Base-by-base conservation (phyloP, 129 eudicot species). In the Pulicaria dysenterica region DNA sequence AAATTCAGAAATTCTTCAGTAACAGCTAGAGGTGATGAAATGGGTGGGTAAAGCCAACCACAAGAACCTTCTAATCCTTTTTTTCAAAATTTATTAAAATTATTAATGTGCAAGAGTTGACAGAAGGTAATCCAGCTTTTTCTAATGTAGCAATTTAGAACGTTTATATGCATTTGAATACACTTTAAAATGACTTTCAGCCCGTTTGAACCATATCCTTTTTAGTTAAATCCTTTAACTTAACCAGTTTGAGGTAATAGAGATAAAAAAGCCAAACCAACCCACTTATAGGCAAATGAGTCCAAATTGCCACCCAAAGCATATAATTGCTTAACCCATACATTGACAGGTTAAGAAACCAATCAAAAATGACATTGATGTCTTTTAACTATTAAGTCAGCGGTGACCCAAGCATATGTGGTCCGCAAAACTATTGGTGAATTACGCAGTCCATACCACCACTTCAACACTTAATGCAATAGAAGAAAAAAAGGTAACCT, bases 401-500 rank as follows among this genome's bases (percentile, higher is more conserved):
- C 19, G 3, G 8, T 49, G 60, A 31, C 60, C 6, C 63, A 17
- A 76, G 61, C 70, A 64, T 3, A 44, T 14, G 2, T 7, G 17
- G 41, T 48, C 40, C 43, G 0, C 6, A 54, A 38, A 67, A 24
- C 48, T 36, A 78, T 36, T 15, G 6, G 69, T 40, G 12, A 73
- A 62, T 4, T 11, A 14, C 42, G 53, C 63, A 63, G 34, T 40
- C 58, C 58, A 43, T 44, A 54, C 70, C 51, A 11, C 49, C 44
- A 61, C 24, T 7, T 55, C 24, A 61, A 66, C 14, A 41, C 53
- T 72, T 55, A 58, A 41, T 14, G 60, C 68, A 8, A 73, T 14
- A 24, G 13, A 50, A 38, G 12, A n/a, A 58, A 73, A 12, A 6
- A 1, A 66, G 63, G 16, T 47, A 50, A 89, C 98, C 98, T 89